Base-by-base conservation (phyloP, 169 alveolate species). In the Theileria sp. region DNA sequence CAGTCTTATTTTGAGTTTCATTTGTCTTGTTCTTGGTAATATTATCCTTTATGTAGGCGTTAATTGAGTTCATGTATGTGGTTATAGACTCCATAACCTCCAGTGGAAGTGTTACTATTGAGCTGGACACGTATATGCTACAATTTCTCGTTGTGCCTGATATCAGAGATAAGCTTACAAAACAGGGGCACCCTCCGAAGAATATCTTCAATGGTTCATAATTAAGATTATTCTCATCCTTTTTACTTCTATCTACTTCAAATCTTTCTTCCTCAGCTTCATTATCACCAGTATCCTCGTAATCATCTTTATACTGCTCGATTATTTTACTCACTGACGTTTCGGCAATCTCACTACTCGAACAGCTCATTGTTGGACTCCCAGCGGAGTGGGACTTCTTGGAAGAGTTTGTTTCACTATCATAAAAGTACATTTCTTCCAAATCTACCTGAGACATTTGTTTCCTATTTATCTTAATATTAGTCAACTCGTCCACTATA, bases 21-120 rank as follows among this genome's bases (percentile, higher is more conserved):
- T 38, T 66, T 19, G 74, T 13, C 13, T 23, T 38, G 26, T n/a
- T 50, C 7, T 69, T 51, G 32, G 10, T 69, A 51, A 34, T 44
- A 19, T 69, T 69, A 26, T 38, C 64, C 77, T 64, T 64, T 64
- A 64, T 64, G 49, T 64, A 64, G 23, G 72, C 72, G 51, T 64
- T 4, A 21, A 64, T 30, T 7, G 72, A 64, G 72, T 64, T 64
- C 0, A 36, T 19, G 75, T 79, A 61, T 21, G 72, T 64, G 54
- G 72, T 64, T 21, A 64, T 15, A 32, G 72, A 64, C 72, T 83
- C 86, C 23, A 77, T 36, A n/a, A 77, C 71, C 71, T 83, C 89
- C 86, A 85, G 78, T 21, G 81, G 73, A 4, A 83, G n/a, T 70
- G 70, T 77, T 32, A 70, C 79, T 65, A 77, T 70, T 19, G 62